Conservation (phyloP, 1,284 basidiomycete genomes). For the Trametes polyzona region DNA sequence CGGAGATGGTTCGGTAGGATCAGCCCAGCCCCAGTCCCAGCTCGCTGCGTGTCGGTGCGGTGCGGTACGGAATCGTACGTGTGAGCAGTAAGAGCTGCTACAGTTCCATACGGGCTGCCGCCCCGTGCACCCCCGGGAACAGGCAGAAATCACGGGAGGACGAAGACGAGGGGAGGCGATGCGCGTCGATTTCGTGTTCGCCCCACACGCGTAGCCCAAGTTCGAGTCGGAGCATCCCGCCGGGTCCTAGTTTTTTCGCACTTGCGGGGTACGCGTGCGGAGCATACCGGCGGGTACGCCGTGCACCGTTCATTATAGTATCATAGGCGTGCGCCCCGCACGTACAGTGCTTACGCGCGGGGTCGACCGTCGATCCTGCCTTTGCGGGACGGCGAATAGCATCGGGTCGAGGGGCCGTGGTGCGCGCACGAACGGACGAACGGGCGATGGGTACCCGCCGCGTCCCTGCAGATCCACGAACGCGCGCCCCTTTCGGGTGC, state of each 20-base stretch:
- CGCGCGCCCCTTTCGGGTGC: not conserved
- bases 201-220: not conserved
- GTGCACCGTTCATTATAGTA: no score
- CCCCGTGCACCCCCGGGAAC: slow-evolving; percentile 3
- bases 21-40: slow-evolving; percentile 1
- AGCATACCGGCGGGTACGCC: not conserved
- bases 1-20: slow-evolving; percentile 26
- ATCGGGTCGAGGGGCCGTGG: slow-evolving; percentile 10
- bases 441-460: not conserved
- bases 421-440: not conserved
- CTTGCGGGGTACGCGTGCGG: not conserved
- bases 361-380: slow-evolving; percentile 2
- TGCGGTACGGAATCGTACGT: no score
- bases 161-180: not conserved
- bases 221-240: not conserved
- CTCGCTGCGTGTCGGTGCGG: no score
- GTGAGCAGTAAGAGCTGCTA: no score
- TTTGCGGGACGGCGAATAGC: slow-evolving; percentile 1
- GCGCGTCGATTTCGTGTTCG: not conserved
- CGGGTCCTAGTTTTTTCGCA: no score
- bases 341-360: not conserved
- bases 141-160: not conserved
- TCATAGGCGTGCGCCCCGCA: not conserved
- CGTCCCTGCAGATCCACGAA: slow-evolving; percentile 11
- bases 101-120: not conserved